phyloP scores from a whole-genome alignment of 208 protist species.

The Trypanosomatidae sp. region DNA sequence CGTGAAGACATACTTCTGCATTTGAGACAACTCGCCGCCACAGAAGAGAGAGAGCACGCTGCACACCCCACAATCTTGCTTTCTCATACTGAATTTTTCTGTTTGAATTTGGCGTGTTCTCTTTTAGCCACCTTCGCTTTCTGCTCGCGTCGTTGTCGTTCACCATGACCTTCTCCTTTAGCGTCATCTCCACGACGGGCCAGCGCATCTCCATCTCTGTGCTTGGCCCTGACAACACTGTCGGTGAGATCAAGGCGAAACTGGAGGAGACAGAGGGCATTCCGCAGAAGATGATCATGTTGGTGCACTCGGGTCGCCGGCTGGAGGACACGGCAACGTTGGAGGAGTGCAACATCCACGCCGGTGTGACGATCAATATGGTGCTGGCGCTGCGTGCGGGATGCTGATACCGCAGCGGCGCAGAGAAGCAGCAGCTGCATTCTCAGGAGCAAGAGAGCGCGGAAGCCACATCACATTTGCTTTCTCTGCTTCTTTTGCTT shows the following conservation, averaged over 20 bases:
- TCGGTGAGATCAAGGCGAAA: conserved; percentile 75
- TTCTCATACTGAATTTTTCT: too few species aligned
- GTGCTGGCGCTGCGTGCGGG: conserved; percentile 74
- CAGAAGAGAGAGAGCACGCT: too few species aligned
- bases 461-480: too few species aligned
- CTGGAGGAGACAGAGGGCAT: conserved; percentile 83
- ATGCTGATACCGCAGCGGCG: too few species aligned
- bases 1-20: too few species aligned
- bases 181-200: conserved; percentile 76
- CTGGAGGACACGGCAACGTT: conserved; percentile 71
- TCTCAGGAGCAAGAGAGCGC: too few species aligned
- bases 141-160: neutral
- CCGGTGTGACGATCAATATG: conserved; percentile 74
- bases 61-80: too few species aligned
- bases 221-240: conserved; percentile 75
- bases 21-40: too few species aligned
- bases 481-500: too few species aligned
- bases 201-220: conserved; percentile 67
- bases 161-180: conserved; percentile 53
- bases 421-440: too few species aligned
- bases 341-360: conserved; percentile 54
- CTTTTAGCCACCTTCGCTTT: neutral
- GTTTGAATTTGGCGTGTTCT: too few species aligned
- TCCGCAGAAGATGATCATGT: conserved; percentile 74
- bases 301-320: conserved; percentile 76